Evolutionary conservation across 441 rosid genomes (phyloP).

Genomic region (Erodium texanum): DNA sequence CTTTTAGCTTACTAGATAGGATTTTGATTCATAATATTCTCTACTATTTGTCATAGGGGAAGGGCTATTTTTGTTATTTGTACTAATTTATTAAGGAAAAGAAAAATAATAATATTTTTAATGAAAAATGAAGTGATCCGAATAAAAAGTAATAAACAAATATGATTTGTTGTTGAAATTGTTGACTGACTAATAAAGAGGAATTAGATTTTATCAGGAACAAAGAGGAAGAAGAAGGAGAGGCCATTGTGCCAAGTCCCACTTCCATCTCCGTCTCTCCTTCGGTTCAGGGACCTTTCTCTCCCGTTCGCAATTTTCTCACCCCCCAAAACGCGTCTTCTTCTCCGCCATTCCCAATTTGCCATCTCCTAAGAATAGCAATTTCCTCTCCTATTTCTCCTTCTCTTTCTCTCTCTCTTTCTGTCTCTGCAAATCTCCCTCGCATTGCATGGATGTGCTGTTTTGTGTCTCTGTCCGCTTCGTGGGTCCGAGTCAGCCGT

Average conservation of each 20-base stretch:
- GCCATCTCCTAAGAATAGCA: not conserved
- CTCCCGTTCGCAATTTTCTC: no score
- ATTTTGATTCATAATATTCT: no score
- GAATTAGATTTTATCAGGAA: not conserved
- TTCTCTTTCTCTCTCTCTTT: not conserved
- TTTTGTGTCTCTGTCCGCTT: not conserved
- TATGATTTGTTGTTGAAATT: not conserved
- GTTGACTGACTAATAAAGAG: slow-evolving; percentile 1
- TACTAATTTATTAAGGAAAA: no score
- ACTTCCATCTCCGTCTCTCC: not conserved
- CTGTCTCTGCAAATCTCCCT: not conserved
- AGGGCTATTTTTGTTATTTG: no score
- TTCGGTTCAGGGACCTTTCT: not conserved
- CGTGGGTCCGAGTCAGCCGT: no score
- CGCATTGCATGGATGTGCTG: not conserved
- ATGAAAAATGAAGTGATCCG: not conserved
- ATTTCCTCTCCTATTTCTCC: not conserved
- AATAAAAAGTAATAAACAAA: not conserved
- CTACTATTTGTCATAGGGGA: no score
- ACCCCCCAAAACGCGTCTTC: not conserved
- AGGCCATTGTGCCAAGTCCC: slow-evolving; percentile 3
- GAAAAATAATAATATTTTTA: no score
- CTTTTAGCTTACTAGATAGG: no score
- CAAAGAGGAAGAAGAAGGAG: not conserved
- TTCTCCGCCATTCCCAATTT: not conserved